These are phyloP conservation scores for Massariosphaeria phaeospora DNA, from an alignment of 495 filamentous ascomycete genomes.

Conservation along the genomic window DNA sequence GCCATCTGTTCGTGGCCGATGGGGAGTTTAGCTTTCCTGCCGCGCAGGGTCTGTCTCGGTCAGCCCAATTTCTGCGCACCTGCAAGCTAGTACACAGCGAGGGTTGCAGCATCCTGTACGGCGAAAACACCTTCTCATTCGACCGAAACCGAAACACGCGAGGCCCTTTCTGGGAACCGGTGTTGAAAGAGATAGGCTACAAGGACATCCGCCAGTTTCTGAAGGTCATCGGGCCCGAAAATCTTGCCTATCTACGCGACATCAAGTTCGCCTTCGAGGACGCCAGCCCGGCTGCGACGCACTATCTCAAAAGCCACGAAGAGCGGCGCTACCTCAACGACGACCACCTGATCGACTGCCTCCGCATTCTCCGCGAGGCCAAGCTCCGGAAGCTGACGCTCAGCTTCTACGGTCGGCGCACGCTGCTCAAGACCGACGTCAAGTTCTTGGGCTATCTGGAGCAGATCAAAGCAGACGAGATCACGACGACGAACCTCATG, in stretches of 20 bases:
- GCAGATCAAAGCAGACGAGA: constrained; percentile 34
- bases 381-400: constrained; percentile 32
- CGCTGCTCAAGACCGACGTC: constrained; percentile 20
- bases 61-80: constrained; percentile 38
- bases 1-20: constrained; percentile 29
- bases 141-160: constrained; percentile 15
- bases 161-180: constrained; percentile 26
- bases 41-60: constrained; percentile 33
- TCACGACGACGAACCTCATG: constrained; percentile 4
- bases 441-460: constrained; percentile 34
- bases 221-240: constrained; percentile 33
- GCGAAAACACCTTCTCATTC: constrained; percentile 40
- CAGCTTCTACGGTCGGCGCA: constrained; percentile 31
- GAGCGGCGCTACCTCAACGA: constrained; percentile 38
- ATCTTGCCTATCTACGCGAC: constrained; percentile 30
- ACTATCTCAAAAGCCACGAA: constrained; percentile 26
- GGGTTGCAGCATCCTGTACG: constrained; percentile 39
- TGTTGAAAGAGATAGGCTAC: constrained; percentile 36
- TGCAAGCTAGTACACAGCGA: constrained; percentile 38
- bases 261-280: constrained; percentile 33
- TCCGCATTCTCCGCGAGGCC: constrained; percentile 29
- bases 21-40: constrained; percentile 26
- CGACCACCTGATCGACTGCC: constrained; percentile 33
- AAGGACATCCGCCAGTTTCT: constrained; percentile 35
- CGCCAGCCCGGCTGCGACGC: constrained; percentile 31